These are phyloP conservation scores for Daldinia vernicosa DNA, from an alignment of 495 filamentous ascomycete species.

Conservation along the genomic window DNA sequence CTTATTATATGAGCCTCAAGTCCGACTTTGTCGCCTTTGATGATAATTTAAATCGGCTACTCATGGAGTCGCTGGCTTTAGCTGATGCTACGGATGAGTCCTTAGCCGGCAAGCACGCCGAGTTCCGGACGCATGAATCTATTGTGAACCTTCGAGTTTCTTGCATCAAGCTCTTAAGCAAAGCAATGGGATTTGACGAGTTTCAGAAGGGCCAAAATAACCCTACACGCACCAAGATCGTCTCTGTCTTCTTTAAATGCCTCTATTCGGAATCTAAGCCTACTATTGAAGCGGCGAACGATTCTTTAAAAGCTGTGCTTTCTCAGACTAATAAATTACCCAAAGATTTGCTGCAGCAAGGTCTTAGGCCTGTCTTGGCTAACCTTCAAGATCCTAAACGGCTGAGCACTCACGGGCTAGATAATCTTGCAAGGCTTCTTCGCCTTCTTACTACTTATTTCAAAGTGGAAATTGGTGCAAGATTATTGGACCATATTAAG, in stretches of 20 bases:
- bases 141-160: slow-evolving; percentile 93
- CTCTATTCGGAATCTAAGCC: slow-evolving; percentile 90
- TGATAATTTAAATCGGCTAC: slow-evolving; percentile 84
- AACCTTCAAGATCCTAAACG: slow-evolving; percentile 95
- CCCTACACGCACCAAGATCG: slow-evolving; percentile 81
- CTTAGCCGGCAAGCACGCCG: slow-evolving; percentile 81
- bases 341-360: slow-evolving; percentile 93
- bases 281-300: slow-evolving; percentile 93
- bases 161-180: slow-evolving; percentile 90
- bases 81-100: slow-evolving; percentile 94
- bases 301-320: slow-evolving; percentile 83
- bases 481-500: slow-evolving; percentile 91
- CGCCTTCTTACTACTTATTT: slow-evolving; percentile 96
- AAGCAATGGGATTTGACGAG: slow-evolving; percentile 90
- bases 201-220: slow-evolving; percentile 74
- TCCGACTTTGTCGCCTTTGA: slow-evolving; percentile 89
- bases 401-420: slow-evolving; percentile 85
- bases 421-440: slow-evolving; percentile 88
- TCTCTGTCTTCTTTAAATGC: slow-evolving; percentile 96
- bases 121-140: slow-evolving; percentile 88
- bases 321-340: slow-evolving; percentile 89
- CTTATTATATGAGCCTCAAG: slow-evolving; percentile 87
- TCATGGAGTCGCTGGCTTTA: slow-evolving; percentile 90
- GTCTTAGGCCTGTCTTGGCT: slow-evolving; percentile 91
- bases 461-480: slow-evolving; percentile 95